These are phyloP conservation scores for Meyerozyma carpophila DNA, from an alignment of 1,139 yeast species.

Conservation along the genomic window DNA sequence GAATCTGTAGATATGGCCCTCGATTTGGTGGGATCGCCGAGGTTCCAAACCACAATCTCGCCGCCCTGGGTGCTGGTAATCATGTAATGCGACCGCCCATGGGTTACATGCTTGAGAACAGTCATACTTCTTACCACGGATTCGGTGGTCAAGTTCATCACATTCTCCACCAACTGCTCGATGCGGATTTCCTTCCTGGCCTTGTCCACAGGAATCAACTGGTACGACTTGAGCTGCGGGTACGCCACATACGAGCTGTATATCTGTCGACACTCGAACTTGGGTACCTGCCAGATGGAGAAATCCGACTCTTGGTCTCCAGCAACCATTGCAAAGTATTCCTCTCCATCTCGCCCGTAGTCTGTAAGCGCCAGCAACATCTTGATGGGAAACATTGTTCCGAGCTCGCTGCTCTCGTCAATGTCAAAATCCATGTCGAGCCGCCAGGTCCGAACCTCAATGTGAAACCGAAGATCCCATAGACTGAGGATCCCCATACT, in stretches of 20 bases:
- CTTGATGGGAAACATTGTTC: constrained; percentile 34
- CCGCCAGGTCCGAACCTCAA: constrained; percentile 58
- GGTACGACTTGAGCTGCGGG: constrained; percentile 30
- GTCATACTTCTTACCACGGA: constrained; percentile 11
- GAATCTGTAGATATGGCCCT: constrained; percentile 3
- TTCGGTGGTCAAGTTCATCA: constrained; percentile 6
- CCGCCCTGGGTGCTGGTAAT: constrained; percentile 24
- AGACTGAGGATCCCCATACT: constrained; percentile 64
- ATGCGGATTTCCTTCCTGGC: constrained; percentile 7
- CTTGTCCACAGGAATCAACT: constrained; percentile 10
- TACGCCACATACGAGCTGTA: constrained; percentile 29
- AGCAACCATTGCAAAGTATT: constrained; percentile 52
- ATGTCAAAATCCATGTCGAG: constrained; percentile 33
- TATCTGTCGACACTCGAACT: constrained; percentile 57
- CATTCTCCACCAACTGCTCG: constrained; percentile 4
- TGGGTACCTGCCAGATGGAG: constrained; percentile 73
- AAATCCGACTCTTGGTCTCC: constrained; percentile 60
- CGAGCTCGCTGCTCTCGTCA: constrained; percentile 7
- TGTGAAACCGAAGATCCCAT: constrained; percentile 75
- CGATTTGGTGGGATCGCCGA: constrained; percentile 21
- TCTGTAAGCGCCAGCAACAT: constrained; percentile 39
- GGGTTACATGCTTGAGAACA: constrained; percentile 7
- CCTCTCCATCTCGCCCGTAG: constrained; percentile 7
- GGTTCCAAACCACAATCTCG: constrained; percentile 30
- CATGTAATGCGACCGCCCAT: constrained; percentile 10